These are phyloP conservation scores for Vaccinium macrocarpon DNA, from an alignment of 148 eudicot genomes.

Conservation along the genomic window DNA sequence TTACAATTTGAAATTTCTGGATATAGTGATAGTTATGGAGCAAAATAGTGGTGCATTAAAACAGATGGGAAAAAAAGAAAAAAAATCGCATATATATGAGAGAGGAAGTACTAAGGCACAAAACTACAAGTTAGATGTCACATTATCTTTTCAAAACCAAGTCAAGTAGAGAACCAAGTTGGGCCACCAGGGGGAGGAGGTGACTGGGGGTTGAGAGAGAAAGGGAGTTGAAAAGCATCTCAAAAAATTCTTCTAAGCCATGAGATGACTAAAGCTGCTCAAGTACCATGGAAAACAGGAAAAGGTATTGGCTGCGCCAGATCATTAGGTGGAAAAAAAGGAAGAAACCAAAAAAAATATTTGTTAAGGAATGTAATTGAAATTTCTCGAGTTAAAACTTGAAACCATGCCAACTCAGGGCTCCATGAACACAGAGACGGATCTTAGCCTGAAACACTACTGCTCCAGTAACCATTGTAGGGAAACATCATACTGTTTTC, in stretches of 20 bases:
- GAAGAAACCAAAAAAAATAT: not conserved
- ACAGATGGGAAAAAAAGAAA: not conserved
- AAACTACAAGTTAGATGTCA: not conserved
- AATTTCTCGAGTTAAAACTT: not conserved
- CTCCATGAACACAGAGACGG: not conserved
- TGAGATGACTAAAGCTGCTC: not conserved
- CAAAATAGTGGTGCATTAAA: not conserved
- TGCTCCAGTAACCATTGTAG: constrained; percentile 1
- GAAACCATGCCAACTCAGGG: not conserved
- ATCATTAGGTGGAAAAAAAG: not conserved
- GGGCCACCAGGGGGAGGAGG: not conserved
- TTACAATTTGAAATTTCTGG: not conserved
- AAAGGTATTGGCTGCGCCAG: not conserved
- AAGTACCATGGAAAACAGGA: not conserved
- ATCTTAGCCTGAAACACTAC: not conserved
- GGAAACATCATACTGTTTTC: not conserved
- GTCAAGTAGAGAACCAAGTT: not conserved
- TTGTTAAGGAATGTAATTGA: not conserved
- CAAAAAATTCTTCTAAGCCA: not conserved
- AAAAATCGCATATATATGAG: not conserved
- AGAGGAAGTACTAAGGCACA: not conserved
- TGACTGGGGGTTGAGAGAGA: not conserved
- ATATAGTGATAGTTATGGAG: not conserved
- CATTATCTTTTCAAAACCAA: not conserved
- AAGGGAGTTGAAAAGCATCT: not conserved